Percentiles rank a stretch among this genome's conserved stretches.
phyloP scores from a whole-genome alignment of 1,139 yeast species.

The Scheffersomyces stambukii region DNA sequence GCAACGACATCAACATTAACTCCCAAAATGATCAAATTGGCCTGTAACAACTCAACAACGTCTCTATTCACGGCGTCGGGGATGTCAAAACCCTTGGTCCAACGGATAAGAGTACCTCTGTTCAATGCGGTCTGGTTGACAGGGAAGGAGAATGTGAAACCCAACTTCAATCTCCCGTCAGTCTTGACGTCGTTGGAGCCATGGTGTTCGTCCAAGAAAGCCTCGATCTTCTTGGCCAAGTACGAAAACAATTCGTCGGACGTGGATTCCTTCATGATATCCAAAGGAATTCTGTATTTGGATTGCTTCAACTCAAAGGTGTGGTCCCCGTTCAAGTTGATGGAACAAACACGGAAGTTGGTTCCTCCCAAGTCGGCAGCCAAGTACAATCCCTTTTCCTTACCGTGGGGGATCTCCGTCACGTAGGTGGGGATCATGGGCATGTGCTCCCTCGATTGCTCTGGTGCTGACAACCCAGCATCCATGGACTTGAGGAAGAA shows the following conservation, averaged over 20 bases:
- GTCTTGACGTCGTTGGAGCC: conserved; percentile 20
- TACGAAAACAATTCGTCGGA: conserved; percentile 61
- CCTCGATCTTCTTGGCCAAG: conserved; percentile 64
- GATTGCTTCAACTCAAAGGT: conserved; percentile 68
- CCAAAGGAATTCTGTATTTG: conserved; percentile 70
- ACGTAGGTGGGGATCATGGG: conserved; percentile 92
- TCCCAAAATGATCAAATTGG: conserved; percentile 53
- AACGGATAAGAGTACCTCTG: conserved; percentile 76
- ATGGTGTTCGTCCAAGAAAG: conserved; percentile 65
- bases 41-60: conserved; percentile 69
- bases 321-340: conserved; percentile 73
- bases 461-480: conserved; percentile 45
- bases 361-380: conserved; percentile 92
- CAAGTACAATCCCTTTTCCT: conserved; percentile 68
- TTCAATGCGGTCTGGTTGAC: conserved; percentile 77
- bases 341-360: conserved; percentile 86
- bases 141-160: conserved; percentile 92
- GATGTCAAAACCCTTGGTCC: conserved; percentile 94
- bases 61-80: conserved; percentile 82
- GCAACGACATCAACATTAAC: conserved; percentile 79
- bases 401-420: conserved; percentile 75
- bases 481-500: conserved; percentile 61
- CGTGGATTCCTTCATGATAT: conserved; percentile 55
- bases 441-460: conserved; percentile 45
- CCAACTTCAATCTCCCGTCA: conserved; percentile 51